Evolutionary conservation across 1,284 basidiomycete species (phyloP).

Genomic region (Volvariella volvacea): DNA sequence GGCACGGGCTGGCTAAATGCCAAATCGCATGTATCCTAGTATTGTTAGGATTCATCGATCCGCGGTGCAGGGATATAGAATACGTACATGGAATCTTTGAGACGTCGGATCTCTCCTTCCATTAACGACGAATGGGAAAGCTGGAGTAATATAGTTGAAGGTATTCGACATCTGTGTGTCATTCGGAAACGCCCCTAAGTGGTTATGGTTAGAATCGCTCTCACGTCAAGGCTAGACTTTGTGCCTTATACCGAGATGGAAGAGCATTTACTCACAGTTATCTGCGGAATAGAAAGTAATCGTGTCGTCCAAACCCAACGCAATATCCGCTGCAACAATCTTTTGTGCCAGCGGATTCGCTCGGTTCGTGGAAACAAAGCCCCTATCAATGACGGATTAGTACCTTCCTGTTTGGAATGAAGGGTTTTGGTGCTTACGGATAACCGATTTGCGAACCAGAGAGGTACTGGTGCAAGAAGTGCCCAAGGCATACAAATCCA

Average conservation of each 20-base stretch:
- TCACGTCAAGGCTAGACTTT: no score
- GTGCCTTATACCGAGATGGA: no score
- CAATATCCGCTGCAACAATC: slow-evolving; percentile 46
- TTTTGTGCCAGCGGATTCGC: slow-evolving; percentile 52
- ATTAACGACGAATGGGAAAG: slow-evolving; percentile 39
- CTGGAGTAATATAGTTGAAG: slow-evolving; percentile 46
- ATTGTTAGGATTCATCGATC: no score
- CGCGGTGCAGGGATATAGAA: no score
- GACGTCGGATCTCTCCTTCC: slow-evolving; percentile 43
- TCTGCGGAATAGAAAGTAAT: background rate
- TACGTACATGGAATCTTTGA: slow-evolving; percentile 47
- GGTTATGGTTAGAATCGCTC: no score
- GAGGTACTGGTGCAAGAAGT: slow-evolving; percentile 53
- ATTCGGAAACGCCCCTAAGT: slow-evolving; percentile 52
- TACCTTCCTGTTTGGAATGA: background rate
- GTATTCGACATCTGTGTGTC: slow-evolving; percentile 35
- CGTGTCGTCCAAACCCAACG: background rate
- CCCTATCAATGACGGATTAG: no score
- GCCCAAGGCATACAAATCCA: slow-evolving; percentile 54
- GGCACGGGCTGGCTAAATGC: slow-evolving; percentile 39
- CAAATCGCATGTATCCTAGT: slow-evolving; percentile 35
- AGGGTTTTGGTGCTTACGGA: slow-evolving; percentile 34
- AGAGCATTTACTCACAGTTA: slow-evolving; percentile 1
- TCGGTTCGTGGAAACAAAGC: slow-evolving; percentile 46
- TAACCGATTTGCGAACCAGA: slow-evolving; percentile 44